Base-by-base conservation (phyloP, 768 basidiomycete species). In the Ephemerocybe angulata region DNA sequence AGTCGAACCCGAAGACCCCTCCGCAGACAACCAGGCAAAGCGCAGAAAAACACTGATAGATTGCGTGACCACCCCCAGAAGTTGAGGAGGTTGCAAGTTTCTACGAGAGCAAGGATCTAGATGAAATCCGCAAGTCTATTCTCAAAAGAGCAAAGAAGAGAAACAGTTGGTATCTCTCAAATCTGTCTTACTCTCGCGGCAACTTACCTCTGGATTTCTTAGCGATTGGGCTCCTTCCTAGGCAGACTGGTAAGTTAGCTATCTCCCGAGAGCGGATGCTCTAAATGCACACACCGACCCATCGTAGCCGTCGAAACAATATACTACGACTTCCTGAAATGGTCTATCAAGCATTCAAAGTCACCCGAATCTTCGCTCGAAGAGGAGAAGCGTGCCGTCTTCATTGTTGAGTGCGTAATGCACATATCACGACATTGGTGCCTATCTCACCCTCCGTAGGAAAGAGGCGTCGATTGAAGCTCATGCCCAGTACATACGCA, bases 321-420 rank as follows among this genome's bases (percentile, higher is more conserved):
- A 17, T 50, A 47, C 28, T 55, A 55, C 38, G 54, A 55, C 31
- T 55, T 49, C 28, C 25, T 55, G 4, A 4, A 37, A 19, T 55
- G 54, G 46, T 19, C 31, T 15, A 19, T 50, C 7, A 19, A 50
- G 3, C 11, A 3, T 12, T 10, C 13, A 11, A 42, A 46, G 11
- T 15, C 15, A 12, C 24, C 12, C 44, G 13, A 22, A 28, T 17
- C 17, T 11, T 6, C 35, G 5, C 27, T 25, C 12, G 21, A 19
- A 3, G 12, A 55, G 27, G 13, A 46, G 25, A 24, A 25, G 15
- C 25, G 31, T 19, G 21, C 37, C 3, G 24, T 50, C 8, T 50
- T 55, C 37, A 29, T 55, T 27, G 54, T 55, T 6, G 54, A 55
- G 54, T 55, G 30, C n/a, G n/a, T n/a, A n/a, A n/a, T n/a, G n/a